These are phyloP conservation scores for Thuidium tamariscinum DNA, from an alignment of 225 moss, liverwort and hornwort genomes.

Conservation along the genomic window DNA sequence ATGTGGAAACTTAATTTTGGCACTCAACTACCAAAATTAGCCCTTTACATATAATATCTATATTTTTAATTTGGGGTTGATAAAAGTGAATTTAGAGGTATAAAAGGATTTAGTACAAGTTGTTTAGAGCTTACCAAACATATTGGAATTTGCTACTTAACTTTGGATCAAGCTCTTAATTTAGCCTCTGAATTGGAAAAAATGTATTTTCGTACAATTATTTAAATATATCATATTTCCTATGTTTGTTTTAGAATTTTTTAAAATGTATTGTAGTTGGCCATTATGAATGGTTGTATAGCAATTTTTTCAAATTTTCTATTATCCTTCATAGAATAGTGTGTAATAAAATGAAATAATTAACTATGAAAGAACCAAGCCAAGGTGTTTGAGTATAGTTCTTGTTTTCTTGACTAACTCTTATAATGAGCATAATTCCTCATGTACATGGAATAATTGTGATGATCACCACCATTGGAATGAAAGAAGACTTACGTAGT, in stretches of 20 bases:
- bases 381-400: no score
- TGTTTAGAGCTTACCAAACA: neutral
- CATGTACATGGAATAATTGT: no score
- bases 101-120: neutral
- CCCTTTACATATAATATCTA: no score
- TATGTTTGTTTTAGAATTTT: neutral
- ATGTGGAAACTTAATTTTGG: no score
- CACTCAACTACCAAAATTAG: no score
- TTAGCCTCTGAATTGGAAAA: neutral
- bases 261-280: fast-evolving
- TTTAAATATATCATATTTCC: neutral
- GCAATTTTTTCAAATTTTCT: neutral
- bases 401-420: no score
- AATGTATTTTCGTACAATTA: fast-evolving
- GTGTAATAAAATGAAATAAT: neutral
- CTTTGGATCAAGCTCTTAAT: neutral
- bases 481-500: no score
- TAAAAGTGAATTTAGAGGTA: neutral
- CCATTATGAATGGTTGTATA: no score
- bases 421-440: no score
- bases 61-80: no score
- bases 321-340: neutral
- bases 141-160: fast-evolving
- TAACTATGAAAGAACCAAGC: no score
- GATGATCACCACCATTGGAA: no score